Conservation (phyloP, 768 basidiomycete species). For the Podaxis sp. region DNA sequence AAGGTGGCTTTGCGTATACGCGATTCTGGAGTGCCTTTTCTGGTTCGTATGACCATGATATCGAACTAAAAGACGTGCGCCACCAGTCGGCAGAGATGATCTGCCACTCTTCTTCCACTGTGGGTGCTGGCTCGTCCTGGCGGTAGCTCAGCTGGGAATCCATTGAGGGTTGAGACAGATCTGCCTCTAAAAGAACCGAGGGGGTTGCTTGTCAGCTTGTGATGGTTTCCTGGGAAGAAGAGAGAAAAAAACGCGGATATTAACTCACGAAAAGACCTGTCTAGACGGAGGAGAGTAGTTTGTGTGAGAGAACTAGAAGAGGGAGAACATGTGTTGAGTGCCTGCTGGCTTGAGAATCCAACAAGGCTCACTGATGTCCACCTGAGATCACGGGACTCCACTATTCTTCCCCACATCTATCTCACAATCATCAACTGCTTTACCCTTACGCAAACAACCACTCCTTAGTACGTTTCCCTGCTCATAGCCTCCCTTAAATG, state of each 20-base stretch:
- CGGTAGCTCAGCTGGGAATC: neutral
- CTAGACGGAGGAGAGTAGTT: neutral
- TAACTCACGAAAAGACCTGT: conserved; percentile 4
- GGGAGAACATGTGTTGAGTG: conserved; percentile 13
- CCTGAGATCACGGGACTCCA: conserved; percentile 9
- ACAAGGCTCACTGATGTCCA: conserved; percentile 8
- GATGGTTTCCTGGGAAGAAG: neutral
- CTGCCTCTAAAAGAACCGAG: neutral
- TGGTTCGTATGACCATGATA: conserved; percentile 35
- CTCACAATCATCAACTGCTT: neutral
- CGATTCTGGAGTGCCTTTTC: conserved; percentile 16
- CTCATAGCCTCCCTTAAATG: neutral
- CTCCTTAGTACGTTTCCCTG: neutral
- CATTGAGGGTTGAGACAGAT: conserved; percentile 7
- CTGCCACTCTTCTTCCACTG: conserved; percentile 37
- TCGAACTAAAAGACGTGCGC: conserved; percentile 32
- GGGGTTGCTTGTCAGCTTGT: neutral
- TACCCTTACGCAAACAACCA: neutral
- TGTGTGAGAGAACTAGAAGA: conserved; percentile 4
- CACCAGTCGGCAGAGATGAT: conserved; percentile 34
- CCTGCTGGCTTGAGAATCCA: conserved; percentile 12
- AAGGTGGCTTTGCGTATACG: conserved; percentile 23
- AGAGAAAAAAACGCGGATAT: neutral
- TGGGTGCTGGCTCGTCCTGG: conserved; percentile 14
- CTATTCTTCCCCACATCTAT: conserved; percentile 2